Percentiles rank a stretch among this genome's conserved stretches.
Evolutionary conservation across 495 filamentous ascomycete genomes (phyloP).

Genomic region (Aspergillus homomorphus): DNA sequence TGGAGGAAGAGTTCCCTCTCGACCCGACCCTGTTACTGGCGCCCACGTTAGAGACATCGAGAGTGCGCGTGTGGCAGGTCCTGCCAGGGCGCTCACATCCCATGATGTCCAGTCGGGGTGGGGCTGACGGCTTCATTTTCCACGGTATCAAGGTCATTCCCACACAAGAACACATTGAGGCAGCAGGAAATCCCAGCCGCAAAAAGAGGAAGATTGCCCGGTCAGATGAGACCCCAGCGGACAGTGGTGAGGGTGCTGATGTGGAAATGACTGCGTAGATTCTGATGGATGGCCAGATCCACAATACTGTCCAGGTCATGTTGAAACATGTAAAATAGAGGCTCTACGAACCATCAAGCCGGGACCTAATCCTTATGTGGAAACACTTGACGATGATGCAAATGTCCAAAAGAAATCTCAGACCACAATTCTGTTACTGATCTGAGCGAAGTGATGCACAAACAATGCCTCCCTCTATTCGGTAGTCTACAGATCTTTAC

Average conservation of each 20-base stretch:
- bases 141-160: conserved; percentile 79
- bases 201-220: conserved; percentile 39
- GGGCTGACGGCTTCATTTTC: conserved; percentile 88
- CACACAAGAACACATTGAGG: conserved; percentile 70
- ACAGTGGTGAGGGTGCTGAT: conserved; percentile 27
- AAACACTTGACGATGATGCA: not conserved
- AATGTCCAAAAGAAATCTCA: not conserved
- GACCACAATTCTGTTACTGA: not conserved
- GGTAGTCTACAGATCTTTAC: too few relatives aligned
- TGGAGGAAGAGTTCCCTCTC: conserved; percentile 70
- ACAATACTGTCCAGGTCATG: not conserved
- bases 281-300: not conserved
- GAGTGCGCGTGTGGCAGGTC: conserved; percentile 80
- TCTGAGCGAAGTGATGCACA: not conserved
- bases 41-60: conserved; percentile 72
- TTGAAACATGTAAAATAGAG: conserved; percentile 4
- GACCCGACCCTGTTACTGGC: conserved; percentile 81
- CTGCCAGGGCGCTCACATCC: conserved; percentile 91
- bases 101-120: conserved; percentile 82
- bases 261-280: conserved; percentile 31
- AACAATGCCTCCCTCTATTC: too few relatives aligned
- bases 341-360: not conserved
- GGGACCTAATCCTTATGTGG: not conserved
- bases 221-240: conserved; percentile 20
- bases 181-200: conserved; percentile 72